Evolutionary conservation across 768 basidiomycete genomes (phyloP), one percentile per base, ranked within the genome.

Genomic region (Suillus lakei): DNA sequence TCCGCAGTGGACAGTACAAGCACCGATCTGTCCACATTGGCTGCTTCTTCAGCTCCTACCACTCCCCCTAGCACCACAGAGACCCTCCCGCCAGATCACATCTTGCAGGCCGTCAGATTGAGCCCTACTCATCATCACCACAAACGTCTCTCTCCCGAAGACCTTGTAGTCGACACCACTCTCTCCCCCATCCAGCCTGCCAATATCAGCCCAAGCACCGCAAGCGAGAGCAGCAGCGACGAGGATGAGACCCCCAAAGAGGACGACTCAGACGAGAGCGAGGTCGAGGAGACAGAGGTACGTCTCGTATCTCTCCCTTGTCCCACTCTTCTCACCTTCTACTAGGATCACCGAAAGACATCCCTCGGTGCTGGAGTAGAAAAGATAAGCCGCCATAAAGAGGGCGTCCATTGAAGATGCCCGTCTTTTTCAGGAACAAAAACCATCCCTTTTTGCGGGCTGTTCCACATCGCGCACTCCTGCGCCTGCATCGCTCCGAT

Each of bases 351-450:
- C 23, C 71, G 78, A 50, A 79, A 72, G 66, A 78, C 79, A 16
- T 69, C 73, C 3, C 68, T 77, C 0, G 76, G 77, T 26, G 77
- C 77, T 10, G 78, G 78, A 9, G 74, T 78, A 23, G 78, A 78
- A 66, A 78, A 78, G 66, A 68, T 78, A 61, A 79, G 78, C 63
- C 69, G 74, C 59, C 78, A 79, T 63, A 69, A 76, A 43, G 70
- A 72, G 5, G 55, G 55, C 16, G 9, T 53, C 1, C 51, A 30
- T 28, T 51, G 16, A 39, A n/a, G 36, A 3, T 39, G 36, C 38
- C 26, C 26, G 12, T 26, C 38, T 18, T 16, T 5, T 34, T 3
- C 6, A 34, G 34, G 34, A 5, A 3, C 34, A 34, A 34, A 34
- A 34, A n/a, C n/a, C n/a, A n/a, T n/a, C n/a, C n/a, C n/a, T n/a